These are phyloP conservation scores for Malassezia psittaci DNA, from an alignment of 1,284 basidiomycete species.

Conservation along the genomic window DNA sequence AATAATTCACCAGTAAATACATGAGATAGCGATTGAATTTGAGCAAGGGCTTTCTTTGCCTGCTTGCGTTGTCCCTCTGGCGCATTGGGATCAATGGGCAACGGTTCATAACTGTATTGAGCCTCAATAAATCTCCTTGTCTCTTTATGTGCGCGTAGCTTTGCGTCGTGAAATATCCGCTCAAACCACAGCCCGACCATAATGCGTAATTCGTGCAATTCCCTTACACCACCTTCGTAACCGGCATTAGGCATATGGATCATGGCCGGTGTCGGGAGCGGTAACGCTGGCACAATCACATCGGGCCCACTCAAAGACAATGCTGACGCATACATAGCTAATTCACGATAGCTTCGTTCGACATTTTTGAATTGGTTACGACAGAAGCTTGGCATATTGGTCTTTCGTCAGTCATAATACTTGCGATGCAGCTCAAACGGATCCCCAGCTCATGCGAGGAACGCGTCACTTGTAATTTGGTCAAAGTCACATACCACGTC, in stretches of 20 bases:
- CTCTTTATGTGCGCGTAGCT: constrained; percentile 29
- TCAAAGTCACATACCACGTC: constrained; percentile 4
- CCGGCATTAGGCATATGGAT: constrained; percentile 5
- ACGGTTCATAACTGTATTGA: constrained; percentile 37
- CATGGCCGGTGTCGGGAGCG: constrained; percentile 22
- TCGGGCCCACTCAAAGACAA: constrained; percentile 23
- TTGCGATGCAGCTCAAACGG: constrained; percentile 10
- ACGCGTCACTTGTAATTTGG: not conserved
- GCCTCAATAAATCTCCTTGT: constrained; percentile 37
- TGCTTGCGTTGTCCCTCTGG: constrained; percentile 3
- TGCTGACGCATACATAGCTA: constrained; percentile 29
- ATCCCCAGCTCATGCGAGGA: constrained; percentile 10
- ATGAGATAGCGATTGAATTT: constrained; percentile 6
- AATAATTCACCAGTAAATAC: constrained; percentile 8
- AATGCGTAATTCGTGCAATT: constrained; percentile 28
- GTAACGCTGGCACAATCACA: constrained; percentile 32
- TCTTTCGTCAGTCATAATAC: constrained; percentile 13
- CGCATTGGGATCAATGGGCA: constrained; percentile 1
- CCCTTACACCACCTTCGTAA: constrained; percentile 11
- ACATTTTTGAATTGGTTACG: constrained; percentile 25
- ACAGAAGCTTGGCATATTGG: constrained; percentile 38
- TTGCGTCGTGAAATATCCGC: constrained; percentile 24
- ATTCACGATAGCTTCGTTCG: constrained; percentile 30
- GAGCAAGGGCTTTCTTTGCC: not conserved
- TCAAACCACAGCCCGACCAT: constrained; percentile 33